A percentile compares a stretch with the other conserved stretches of the same genome.
Evolutionary conservation across 2,329 filamentous ascomycete species (phyloP).

Genomic region (Hypoxylon sp.): DNA sequence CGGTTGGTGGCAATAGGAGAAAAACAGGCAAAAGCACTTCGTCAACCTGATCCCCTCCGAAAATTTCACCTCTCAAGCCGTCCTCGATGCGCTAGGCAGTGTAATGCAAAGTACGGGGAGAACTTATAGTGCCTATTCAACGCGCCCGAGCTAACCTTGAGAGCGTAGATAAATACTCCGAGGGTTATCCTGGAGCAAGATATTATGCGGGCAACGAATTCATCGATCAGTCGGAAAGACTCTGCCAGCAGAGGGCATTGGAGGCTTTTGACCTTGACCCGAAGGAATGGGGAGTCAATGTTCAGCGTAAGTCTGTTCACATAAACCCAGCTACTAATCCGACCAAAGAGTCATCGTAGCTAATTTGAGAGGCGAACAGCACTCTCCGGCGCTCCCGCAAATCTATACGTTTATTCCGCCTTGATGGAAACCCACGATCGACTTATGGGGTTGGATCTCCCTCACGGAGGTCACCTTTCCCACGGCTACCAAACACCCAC

Average conservation of each 20-base stretch:
- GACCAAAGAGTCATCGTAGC: not conserved
- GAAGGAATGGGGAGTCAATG: constrained; percentile 96
- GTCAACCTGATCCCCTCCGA: constrained; percentile 97
- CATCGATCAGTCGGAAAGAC: constrained; percentile 89
- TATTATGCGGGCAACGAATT: constrained; percentile 98
- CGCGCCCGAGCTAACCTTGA: constrained; percentile 53
- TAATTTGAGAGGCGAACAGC: constrained; percentile 63
- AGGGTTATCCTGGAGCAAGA: constrained; percentile 94
- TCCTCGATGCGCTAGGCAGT: constrained; percentile 91
- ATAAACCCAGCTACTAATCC: not conserved
- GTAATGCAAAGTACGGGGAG: constrained; percentile 87
- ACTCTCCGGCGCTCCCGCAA: constrained; percentile 80
- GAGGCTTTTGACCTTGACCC: constrained; percentile 87
- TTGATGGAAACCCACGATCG: constrained; percentile 93
- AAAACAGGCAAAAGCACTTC: constrained; percentile 95
- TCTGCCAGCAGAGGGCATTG: constrained; percentile 92
- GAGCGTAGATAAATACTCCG: constrained; percentile 90
- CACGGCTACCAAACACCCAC: constrained; percentile 97
- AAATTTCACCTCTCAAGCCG: constrained; percentile 94
- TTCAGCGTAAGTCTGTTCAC: constrained; percentile 76
- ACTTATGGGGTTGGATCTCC: constrained; percentile 96
- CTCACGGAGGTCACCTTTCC: constrained; percentile 94
- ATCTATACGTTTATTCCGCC: constrained; percentile 95
- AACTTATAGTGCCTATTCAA: constrained; percentile 5
- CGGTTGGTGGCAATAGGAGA: constrained; percentile 76